Evolutionary conservation across 345 rosid species (phyloP).

Genomic region (Fremontodendron californicum): DNA sequence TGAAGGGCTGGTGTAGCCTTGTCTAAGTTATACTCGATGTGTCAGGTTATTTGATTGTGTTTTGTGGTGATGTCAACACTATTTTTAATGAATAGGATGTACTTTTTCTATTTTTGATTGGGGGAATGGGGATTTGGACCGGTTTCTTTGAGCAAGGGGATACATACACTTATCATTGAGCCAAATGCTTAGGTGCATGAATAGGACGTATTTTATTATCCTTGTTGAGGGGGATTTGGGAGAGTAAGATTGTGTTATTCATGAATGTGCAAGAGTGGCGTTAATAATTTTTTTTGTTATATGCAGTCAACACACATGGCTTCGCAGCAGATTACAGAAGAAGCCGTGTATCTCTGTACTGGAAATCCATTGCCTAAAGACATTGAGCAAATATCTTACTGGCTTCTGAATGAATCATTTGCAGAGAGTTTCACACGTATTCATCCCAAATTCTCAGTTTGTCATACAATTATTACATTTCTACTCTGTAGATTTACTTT

Average conservation of each 20-base stretch:
- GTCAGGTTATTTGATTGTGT: not conserved
- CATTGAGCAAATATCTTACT: constrained; percentile 75
- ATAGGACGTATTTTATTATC: not conserved
- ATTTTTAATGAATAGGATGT: not conserved
- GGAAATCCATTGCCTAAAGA: constrained; percentile 96
- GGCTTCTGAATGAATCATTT: constrained; percentile 88
- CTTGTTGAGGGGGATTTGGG: not conserved
- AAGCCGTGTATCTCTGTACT: constrained; percentile 87
- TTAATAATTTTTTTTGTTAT: constrained; percentile 11
- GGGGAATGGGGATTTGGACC: not conserved
- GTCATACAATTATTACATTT: not conserved
- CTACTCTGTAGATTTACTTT: constrained; percentile 6
- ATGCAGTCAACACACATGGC: constrained; percentile 97
- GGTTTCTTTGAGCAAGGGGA: not conserved
- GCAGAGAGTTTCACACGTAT: constrained; percentile 65
- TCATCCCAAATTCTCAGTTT: constrained; percentile 4
- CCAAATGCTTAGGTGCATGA: not conserved
- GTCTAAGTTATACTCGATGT: not conserved
- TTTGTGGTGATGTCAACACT: not conserved
- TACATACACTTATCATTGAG: not conserved
- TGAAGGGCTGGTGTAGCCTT: not conserved
- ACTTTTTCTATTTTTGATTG: not conserved
- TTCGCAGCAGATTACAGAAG: constrained; percentile 70
- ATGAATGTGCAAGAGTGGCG: constrained; percentile 2
- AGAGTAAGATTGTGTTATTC: not conserved